These are phyloP conservation scores for Cryptosporidium meleagridis DNA, from an alignment of 169 alveolate genomes.

Conservation along the genomic window DNA sequence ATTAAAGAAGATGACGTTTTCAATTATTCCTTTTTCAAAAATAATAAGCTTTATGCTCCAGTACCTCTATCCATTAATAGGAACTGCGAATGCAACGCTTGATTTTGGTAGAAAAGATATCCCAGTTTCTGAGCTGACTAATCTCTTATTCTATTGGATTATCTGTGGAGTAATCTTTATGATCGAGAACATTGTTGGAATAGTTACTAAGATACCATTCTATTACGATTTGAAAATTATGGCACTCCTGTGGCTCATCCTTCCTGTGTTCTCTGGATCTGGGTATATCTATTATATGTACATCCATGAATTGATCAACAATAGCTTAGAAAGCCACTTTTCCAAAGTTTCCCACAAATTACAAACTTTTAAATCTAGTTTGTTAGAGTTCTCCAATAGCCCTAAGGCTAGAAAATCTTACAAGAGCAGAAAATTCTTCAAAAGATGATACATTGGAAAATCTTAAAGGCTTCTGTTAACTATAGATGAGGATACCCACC, in stretches of 20 bases:
- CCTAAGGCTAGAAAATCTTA: background rate
- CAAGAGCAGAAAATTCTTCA: background rate
- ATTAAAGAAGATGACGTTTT: slow-evolving; percentile 2
- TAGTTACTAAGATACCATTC: slow-evolving; percentile 17
- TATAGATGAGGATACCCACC: slow-evolving; percentile 16
- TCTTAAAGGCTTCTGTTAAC: background rate
- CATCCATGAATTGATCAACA: background rate
- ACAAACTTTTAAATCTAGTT: background rate
- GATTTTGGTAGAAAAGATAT: background rate
- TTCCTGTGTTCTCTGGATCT: slow-evolving; percentile 34
- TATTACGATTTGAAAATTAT: slow-evolving; percentile 27
- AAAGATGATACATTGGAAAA: background rate
- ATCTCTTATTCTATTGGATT: slow-evolving; percentile 34
- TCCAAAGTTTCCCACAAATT: background rate
- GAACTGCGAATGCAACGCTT: background rate
- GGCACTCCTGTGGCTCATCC: slow-evolving; percentile 25
- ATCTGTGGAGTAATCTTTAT: background rate
- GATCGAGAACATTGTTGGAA: background rate
- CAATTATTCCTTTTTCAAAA: slow-evolving; percentile 31
- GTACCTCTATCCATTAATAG: slow-evolving; percentile 18
- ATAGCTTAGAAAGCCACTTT: background rate
- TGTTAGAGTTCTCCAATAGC: background rate
- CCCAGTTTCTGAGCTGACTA: background rate
- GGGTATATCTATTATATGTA: slow-evolving; percentile 51
- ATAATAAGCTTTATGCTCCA: slow-evolving; percentile 15